Evolutionary conservation across 106 monocot genomes (phyloP), one percentile per base, ranked within the genome.

Genomic region (Ottelia alismoides): DNA sequence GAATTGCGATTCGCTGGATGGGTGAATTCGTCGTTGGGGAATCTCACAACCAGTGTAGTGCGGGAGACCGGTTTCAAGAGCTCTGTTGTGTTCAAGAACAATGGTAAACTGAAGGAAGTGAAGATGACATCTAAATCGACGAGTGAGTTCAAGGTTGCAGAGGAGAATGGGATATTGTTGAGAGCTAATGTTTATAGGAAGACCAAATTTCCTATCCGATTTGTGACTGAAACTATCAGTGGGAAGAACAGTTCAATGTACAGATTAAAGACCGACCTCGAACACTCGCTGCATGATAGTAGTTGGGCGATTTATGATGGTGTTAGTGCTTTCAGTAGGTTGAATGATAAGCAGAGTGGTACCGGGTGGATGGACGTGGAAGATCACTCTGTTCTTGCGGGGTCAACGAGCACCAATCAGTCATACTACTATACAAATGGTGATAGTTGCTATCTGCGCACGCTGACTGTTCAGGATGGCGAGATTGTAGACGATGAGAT

Each of bases 1-100:
- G 45, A 60, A 1, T 30, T 16, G 24, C 29, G 48, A 26, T 67
- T 80, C 58, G 17, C 40, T 0, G 80, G 80, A 5, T 80, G 80
- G 80, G 75, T 68, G 27, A 64, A 55, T n/a, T 80, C 71, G 2
- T 80, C 80, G 0, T 27, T 54, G 17, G 80, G 75, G 19, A 80
- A 80, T 25, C 20, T 75, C 25, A 75, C 71, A 19, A 71, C 70
- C 6, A 17, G 28, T 20, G 29, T 71, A 12, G 61, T 54, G 20
- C 70, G 64, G 25, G 61, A 71, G 22, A 28, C 63, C 54, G 64
- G 64, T 54, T 80, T 58, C 71, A 67, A 62, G 56, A 80, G 79
- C 55, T 25, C 44, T 7, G 53, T 79, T 7, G 63, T 63, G 43
- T 62, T 66, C 14, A 62, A 70, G 59, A 70, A 67, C 21, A 49